Conservation (phyloP, 2,329 filamentous ascomycete genomes). For the Penicillium sp. region DNA sequence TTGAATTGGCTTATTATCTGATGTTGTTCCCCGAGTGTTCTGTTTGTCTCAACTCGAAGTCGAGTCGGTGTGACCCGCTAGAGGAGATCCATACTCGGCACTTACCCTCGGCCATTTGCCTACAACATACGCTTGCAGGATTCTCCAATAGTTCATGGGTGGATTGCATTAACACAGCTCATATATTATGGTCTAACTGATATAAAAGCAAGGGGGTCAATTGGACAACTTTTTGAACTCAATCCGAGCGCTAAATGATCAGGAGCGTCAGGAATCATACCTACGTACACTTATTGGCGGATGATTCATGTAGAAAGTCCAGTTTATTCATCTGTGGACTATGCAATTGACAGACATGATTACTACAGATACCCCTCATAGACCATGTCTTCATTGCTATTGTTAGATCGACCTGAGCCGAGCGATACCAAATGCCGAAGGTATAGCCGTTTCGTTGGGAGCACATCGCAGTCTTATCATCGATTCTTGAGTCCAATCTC, state of each 20-base stretch:
- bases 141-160: neutral
- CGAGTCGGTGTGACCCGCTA: conserved; percentile 12
- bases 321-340: no score
- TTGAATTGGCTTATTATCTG: neutral
- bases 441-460: neutral
- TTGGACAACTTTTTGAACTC: no score
- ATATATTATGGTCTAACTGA: neutral
- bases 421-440: neutral
- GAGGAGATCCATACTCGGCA: conserved; percentile 3
- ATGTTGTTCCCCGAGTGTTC: neutral
- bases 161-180: neutral
- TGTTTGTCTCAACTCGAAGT: neutral
- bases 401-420: neutral
- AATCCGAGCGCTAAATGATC: no score
- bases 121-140: conserved; percentile 3
- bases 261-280: no score
- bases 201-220: neutral
- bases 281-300: no score
- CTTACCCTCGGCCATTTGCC: conserved; percentile 1
- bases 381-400: neutral
- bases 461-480: neutral
- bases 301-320: no score
- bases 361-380: neutral
- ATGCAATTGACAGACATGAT: no score
- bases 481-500: neutral